Base-by-base conservation (phyloP, 164 flowering plant species). In the Aristolochia californica region DNA sequence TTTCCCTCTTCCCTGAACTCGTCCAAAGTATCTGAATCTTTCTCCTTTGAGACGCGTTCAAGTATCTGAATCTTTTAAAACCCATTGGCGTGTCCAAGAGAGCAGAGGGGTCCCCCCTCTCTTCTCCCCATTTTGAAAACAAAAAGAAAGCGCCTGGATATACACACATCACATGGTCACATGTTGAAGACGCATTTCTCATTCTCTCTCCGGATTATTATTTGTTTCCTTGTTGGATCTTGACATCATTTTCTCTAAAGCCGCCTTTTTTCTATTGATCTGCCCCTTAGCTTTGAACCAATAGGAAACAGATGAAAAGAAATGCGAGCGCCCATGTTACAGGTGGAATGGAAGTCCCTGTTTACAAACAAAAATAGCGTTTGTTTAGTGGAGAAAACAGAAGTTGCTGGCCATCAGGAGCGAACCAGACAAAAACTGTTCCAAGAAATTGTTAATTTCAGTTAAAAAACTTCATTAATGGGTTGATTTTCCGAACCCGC, bases 111-210 rank as follows among this genome's bases (percentile, higher is more conserved):
- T 2, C 40, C 40, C 11, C 9, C 40, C 40, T 34, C 10, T 7
- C 40, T 34, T 34, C 40, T 34, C 40, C 40, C 40, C 40, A 34
- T 34, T 3, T 34, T 34, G 40, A 34, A 34, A 34, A 34, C 40
- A 34, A 2, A 34, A 34, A 34, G 40, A 34, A 34, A 34, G 40
- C 40, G 40, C 40, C 40, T 1, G 40, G 40, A 12, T 8, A 28
- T 28, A 28, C 34, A 28, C 76, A 76, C 66, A 56, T 66, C 90
- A 81, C 84, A 77, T 83, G 89, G 81, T 50, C 62, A 60, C 62
- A 50, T 60, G 62, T 34, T 2, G 26, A 9, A 34, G 45, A 34
- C 20, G 55, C 43, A 60, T 49, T 34, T 50, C 34, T 34, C 34
- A 23, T 49, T 22, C 55, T 38, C 40, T 15, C 48, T 12, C 22